phyloP scores from a whole-genome alignment of 345 rosid species.

The Hypericum androsaemum region DNA sequence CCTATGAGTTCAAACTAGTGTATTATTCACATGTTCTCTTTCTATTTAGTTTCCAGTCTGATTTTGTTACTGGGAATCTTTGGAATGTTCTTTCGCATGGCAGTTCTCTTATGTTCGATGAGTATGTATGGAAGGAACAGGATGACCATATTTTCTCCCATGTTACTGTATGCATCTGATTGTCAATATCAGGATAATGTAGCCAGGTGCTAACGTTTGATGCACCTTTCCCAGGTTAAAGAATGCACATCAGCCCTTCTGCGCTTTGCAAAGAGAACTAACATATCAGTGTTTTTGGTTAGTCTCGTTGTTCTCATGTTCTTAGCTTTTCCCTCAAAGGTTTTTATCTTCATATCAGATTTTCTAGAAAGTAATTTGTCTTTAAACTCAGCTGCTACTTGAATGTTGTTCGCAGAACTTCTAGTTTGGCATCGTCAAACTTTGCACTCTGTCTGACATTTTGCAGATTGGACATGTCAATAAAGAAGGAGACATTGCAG shows the following conservation, averaged over 20 bases:
- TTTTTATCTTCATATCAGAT: neutral
- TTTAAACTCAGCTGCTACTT: no score
- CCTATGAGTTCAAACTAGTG: neutral
- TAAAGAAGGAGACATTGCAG: conserved; percentile 89
- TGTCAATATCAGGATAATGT: conserved; percentile 1
- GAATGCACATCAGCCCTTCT: conserved; percentile 83
- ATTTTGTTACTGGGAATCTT: no score
- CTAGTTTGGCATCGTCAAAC: no score
- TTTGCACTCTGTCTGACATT: conserved; percentile 3
- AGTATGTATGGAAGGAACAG: neutral
- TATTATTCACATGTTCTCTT: neutral
- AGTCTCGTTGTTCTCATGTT: conserved; percentile 20
- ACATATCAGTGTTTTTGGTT: conserved; percentile 81
- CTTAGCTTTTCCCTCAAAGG: neutral
- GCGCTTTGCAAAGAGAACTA: conserved; percentile 80
- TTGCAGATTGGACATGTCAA: conserved; percentile 84
- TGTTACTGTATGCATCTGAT: neutral
- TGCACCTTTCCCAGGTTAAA: conserved; percentile 49
- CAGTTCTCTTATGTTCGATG: neutral
- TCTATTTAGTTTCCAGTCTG: no score
- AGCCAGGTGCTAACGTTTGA: neutral
- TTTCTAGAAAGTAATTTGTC: no score
- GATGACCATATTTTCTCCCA: neutral
- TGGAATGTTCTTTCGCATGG: no score
- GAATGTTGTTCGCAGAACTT: no score